Base-by-base conservation (phyloP, 768 basidiomycete genomes). In the Suillus plorans region DNA sequence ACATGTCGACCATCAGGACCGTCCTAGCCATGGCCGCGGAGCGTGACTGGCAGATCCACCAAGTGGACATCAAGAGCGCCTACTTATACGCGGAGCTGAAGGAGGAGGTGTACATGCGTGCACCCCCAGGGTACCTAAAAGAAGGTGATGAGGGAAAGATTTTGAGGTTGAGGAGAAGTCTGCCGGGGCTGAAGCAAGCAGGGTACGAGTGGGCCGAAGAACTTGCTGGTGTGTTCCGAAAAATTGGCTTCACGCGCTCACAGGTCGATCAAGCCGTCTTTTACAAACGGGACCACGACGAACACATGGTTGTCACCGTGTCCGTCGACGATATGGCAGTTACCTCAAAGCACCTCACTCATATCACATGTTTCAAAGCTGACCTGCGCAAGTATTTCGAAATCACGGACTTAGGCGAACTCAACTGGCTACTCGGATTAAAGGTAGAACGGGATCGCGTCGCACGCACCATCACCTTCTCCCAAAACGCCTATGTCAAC, bases 101-200 rank as follows among this genome's bases (percentile, higher is more conserved):
- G 22, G 80, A 80, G 62, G 68, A 67, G 7, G 78, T 81, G 0
- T 81, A 77, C 53, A 79, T 82, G 76, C 0, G 58, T 2, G 77
- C 78, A 61, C 80, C 80, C 0, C 67, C 69, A 0, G 73, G 76
- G 0, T 80, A 72, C 50, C 28, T 58, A 1, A 59, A 58, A 4
- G n/a, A 25, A 1, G 41, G 47, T 9, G 36, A 72, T 2, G 73
- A 75, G 31, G 62, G 72, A 16, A 69, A 73, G 64, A 65, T 70
- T 71, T 18, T 72, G 71, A 64, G 77, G 82, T 5, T 44, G 3
- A 44, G 3, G 42, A 44, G 42, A 18, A 44, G 42, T 18, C 18
- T 44, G 18, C 0, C 72, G 25, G 25, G 25, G 25, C 2, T 82
- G 5, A 77, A 76, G 22, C 79, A 80, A 63, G 69, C 75, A 4